Conservation (phyloP, 164 flowering plant species). For the Sedum album region DNA sequence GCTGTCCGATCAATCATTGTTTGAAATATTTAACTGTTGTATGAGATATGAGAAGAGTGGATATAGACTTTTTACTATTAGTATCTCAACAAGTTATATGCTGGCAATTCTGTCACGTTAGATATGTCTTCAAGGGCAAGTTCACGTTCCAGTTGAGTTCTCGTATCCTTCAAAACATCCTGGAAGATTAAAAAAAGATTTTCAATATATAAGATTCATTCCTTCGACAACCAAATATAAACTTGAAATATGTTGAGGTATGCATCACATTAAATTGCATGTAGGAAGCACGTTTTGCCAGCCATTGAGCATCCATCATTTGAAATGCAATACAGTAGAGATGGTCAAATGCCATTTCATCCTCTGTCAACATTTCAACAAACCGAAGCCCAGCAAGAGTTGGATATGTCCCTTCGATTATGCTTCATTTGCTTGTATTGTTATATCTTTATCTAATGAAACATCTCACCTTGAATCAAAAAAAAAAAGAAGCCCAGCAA, state of each 20-base stretch:
- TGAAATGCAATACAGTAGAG: constrained; percentile 59
- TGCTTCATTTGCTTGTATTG: too few relatives aligned
- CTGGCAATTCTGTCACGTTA: constrained; percentile 57
- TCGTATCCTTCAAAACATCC: constrained; percentile 84
- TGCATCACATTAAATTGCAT: constrained; percentile 66
- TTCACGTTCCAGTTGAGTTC: constrained; percentile 61
- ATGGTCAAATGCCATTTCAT: constrained; percentile 76
- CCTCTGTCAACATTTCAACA: constrained; percentile 49
- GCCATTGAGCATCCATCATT: constrained; percentile 87
- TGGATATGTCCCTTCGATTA: too few relatives aligned
- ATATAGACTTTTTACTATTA: constrained; percentile 7
- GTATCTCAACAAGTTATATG: constrained; percentile 44
- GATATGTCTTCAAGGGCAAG: constrained; percentile 56
- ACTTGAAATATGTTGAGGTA: neutral
- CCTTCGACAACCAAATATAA: neutral
- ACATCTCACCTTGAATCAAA: too few relatives aligned
- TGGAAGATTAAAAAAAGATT: constrained; percentile 12
- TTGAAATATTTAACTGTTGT: too few relatives aligned
- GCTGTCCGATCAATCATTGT: too few relatives aligned
- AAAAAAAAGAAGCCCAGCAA: constrained; percentile 43
- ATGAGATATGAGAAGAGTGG: neutral
- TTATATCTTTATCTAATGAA: too few relatives aligned
- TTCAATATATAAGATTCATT: neutral
- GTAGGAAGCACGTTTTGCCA: constrained; percentile 75
- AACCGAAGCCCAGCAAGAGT: constrained; percentile 48